Conservation (phyloP, 768 basidiomycete genomes). For the Strobilomyces confusus region DNA sequence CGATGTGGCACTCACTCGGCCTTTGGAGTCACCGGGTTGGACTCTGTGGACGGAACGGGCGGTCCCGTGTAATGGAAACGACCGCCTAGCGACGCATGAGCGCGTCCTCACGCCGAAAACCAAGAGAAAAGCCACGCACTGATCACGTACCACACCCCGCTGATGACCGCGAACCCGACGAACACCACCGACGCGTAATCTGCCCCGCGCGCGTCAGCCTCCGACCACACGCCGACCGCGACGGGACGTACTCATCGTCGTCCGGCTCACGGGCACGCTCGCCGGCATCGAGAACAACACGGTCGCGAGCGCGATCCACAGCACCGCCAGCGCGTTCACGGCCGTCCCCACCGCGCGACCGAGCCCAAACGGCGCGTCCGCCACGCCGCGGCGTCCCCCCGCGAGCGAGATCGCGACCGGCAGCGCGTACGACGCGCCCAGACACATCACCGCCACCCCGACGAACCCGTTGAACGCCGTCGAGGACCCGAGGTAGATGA, state of each 20-base stretch:
- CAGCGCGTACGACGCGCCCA: constrained; percentile 61
- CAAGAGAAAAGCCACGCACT: constrained; percentile 34
- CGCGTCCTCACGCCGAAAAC: background rate
- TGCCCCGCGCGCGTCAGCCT: constrained; percentile 21
- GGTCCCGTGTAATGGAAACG: constrained; percentile 43
- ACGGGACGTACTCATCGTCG: constrained; percentile 38
- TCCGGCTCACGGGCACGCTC: constrained; percentile 48
- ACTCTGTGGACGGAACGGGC: constrained; percentile 28
- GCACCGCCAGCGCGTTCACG: constrained; percentile 49
- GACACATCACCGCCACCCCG: constrained; percentile 62
- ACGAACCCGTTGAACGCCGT: constrained; percentile 68
- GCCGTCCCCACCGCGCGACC: constrained; percentile 42
- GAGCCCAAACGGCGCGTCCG: constrained; percentile 48
- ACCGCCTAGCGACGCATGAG: constrained; percentile 33
- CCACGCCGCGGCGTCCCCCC: constrained; percentile 40
- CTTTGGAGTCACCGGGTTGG: constrained; percentile 1
- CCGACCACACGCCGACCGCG: background rate
- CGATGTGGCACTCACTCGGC: constrained; percentile 1
- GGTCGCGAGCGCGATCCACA: constrained; percentile 61
- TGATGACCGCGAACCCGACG: constrained; percentile 55
- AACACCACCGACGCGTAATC: constrained; percentile 69
- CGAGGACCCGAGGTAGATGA: constrained; percentile 59
- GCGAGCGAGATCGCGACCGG: constrained; percentile 53
- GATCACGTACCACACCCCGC: constrained; percentile 57
- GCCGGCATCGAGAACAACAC: constrained; percentile 70